Conservation (phyloP, 2,329 filamentous ascomycete species). For the Alternaria longipes region DNA sequence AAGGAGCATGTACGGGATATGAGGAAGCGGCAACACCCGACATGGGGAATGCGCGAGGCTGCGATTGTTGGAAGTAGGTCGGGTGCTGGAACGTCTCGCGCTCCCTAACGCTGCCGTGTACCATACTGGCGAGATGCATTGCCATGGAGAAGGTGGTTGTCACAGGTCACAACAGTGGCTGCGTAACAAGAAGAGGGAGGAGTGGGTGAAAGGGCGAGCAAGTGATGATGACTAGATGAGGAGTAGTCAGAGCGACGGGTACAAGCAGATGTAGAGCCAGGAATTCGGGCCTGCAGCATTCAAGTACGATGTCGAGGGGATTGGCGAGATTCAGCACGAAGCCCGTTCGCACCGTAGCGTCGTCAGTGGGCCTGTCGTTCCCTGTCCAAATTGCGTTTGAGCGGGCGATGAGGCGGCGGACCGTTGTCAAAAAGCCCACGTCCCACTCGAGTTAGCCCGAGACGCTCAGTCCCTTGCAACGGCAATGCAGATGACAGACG, state of each 20-base stretch:
- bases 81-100: constrained; percentile 49
- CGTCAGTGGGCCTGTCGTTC: constrained; percentile 41
- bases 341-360: constrained; percentile 46
- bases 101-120: constrained; percentile 54
- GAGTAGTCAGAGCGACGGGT: constrained; percentile 33
- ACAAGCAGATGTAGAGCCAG: constrained; percentile 46
- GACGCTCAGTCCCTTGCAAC: constrained; percentile 48
- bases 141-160: constrained; percentile 42
- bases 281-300: constrained; percentile 50
- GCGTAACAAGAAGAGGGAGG: constrained; percentile 37
- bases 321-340: constrained; percentile 50
- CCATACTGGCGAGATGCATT: constrained; percentile 57
- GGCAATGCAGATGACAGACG: constrained; percentile 52
- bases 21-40: constrained; percentile 31
- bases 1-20: constrained; percentile 19
- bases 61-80: constrained; percentile 50
- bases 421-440: constrained; percentile 48
- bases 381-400: constrained; percentile 50
- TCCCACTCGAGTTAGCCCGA: constrained; percentile 41
- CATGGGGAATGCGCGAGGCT: constrained; percentile 39
- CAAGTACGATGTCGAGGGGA: constrained; percentile 46
- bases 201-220: constrained; percentile 23
- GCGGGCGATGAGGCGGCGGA: constrained; percentile 49
- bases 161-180: constrained; percentile 47
- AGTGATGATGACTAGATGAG: constrained; percentile 35